Evolutionary conservation across 768 basidiomycete genomes (phyloP), one percentile per base, ranked within the genome.

Genomic region (Boletus pseudo-olivaceus): DNA sequence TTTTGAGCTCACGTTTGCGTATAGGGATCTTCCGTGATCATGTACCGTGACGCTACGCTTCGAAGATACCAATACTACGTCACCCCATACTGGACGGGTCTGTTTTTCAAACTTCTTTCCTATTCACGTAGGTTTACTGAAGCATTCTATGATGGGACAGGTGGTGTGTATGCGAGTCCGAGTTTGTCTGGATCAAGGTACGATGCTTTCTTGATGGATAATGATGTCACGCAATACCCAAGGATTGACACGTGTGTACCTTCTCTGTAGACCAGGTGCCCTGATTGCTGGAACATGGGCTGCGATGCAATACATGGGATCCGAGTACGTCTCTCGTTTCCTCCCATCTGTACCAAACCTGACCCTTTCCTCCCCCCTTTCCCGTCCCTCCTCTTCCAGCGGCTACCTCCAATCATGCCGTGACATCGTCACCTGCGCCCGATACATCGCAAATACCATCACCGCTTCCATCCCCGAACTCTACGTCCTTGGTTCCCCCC

Each of bases 251-350:
- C 8, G 9, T 8, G 14, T 14, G 8, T 15, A 20, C 15, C 5
- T n/a, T 23, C 32, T 35, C 0, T 34, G 14, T 15, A 92, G 95
- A 37, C 91, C 95, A 1, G 97, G 96, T 7, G 85, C 94, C 0
- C 74, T 98, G 56, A 87, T 99, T 55, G 96, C 96, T 26, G 96
- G 91, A 43, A 86, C 93, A 29, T 99, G 94, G 93, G 96, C 96
- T 7, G 93, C 93, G 2, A 87, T 99, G 85, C 89, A 96, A 58
- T 84, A 91, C 68, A 87, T 98, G 75, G 96, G 96, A 29, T 78
- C 85, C 55, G 79, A 87, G 91, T 93, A 65, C 48, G 87, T 77
- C 19, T 37, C 50, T 11, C 38, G 15, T 19, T 42, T 32, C 38
- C 7, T 41, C 4, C 1, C 34, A 9, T 38, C 29, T 8, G 0